Percentiles rank a stretch among this genome's conserved stretches.
These are phyloP conservation scores for Celoporthe dispersa DNA, from an alignment of 2,329 filamentous ascomycete species.

Conservation along the genomic window DNA sequence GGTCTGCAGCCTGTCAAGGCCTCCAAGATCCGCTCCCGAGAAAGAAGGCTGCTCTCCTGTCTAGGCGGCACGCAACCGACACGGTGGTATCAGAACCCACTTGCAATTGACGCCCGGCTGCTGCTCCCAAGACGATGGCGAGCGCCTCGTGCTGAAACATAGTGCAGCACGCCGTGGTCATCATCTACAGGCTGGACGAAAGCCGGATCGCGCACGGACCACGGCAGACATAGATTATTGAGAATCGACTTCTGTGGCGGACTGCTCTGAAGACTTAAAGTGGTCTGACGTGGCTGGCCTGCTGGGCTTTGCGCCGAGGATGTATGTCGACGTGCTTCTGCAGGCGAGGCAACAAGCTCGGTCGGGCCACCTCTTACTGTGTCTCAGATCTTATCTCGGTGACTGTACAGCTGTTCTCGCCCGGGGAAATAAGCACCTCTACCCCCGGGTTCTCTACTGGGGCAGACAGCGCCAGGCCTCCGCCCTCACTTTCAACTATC, in stretches of 20 bases:
- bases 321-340: not conserved
- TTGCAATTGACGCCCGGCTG: not conserved
- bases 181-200: not conserved
- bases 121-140: not conserved
- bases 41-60: not conserved
- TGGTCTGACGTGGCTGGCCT: not conserved
- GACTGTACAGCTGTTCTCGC: no score
- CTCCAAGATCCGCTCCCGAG: not conserved
- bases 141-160: not conserved
- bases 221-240: not conserved
- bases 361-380: no score
- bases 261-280: not conserved
- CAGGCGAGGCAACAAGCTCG: no score
- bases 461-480: no score
- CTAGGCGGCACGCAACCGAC: not conserved
- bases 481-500: not conserved
- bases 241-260: not conserved
- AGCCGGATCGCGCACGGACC: not conserved
- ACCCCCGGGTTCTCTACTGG: no score
- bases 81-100: not conserved
- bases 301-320: not conserved
- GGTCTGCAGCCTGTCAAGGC: no score
- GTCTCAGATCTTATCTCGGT: not conserved
- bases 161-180: not conserved
- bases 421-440: no score